These are phyloP conservation scores for Verruconis gallopava DNA, from an alignment of 2,329 filamentous ascomycete species.

Conservation along the genomic window DNA sequence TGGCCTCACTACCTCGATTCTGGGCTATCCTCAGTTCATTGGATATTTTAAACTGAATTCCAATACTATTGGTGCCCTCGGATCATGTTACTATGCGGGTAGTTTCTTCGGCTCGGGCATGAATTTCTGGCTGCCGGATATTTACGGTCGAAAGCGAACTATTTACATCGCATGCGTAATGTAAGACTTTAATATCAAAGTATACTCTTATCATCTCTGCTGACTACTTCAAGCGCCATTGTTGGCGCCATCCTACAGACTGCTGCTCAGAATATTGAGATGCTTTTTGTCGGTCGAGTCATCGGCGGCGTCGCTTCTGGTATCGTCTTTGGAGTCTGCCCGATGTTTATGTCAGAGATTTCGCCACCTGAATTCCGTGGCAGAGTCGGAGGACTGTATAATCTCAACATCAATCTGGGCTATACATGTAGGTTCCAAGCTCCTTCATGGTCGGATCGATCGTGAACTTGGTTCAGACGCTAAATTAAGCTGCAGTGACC, in stretches of 20 bases:
- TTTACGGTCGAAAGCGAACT: constrained; percentile 1
- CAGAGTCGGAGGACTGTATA: constrained; percentile 7
- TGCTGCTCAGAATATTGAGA: background rate
- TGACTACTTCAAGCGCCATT: background rate
- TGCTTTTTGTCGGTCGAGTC: constrained; percentile 3
- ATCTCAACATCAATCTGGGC: constrained; percentile 2
- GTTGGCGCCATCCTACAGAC: constrained; percentile 6
- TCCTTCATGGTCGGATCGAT: background rate
- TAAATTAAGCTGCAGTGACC: constrained; percentile 1
- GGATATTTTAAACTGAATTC: background rate
- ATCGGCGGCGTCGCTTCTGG: constrained; percentile 9
- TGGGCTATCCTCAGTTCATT: constrained; percentile 1
- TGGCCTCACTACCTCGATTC: constrained; percentile 1
- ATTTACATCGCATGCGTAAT: constrained; percentile 1
- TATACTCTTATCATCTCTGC: background rate
- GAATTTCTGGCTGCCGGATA: constrained; percentile 3
- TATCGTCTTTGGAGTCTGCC: constrained; percentile 7
- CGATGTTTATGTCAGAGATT: constrained; percentile 7
- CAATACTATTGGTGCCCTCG: background rate
- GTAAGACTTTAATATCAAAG: constrained; percentile 2
- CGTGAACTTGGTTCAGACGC: background rate
- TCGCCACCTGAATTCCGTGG: constrained; percentile 5
- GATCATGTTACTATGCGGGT: constrained; percentile 2
- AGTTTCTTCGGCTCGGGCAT: constrained; percentile 1
- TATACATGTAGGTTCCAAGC: constrained; percentile 3